Percentiles rank a stretch among this genome's conserved stretches.
These are phyloP conservation scores for Rhipidocladum racemiflorum DNA, from an alignment of 176 grass and related monocot species.

Conservation along the genomic window DNA sequence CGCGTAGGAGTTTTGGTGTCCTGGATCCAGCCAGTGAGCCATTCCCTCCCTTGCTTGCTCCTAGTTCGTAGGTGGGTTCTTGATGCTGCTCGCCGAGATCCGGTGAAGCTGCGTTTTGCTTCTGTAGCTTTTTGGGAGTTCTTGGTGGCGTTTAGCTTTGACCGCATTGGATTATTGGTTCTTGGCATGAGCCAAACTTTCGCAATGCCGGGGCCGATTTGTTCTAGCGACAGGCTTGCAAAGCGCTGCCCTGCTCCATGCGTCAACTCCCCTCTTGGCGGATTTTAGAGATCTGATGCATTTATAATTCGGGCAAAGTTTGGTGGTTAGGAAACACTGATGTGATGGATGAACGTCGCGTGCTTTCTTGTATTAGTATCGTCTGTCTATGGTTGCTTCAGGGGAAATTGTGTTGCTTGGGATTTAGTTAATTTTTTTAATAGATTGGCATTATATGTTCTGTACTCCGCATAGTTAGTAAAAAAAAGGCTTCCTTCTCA, in stretches of 20 bases:
- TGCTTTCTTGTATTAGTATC: background rate
- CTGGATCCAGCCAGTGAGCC: slow-evolving; percentile 3
- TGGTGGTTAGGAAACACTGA: slow-evolving; percentile 27
- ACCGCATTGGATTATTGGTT: background rate
- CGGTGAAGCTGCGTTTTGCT: background rate
- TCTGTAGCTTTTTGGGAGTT: background rate
- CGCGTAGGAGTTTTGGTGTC: background rate
- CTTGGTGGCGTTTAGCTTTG: background rate
- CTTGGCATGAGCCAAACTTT: background rate
- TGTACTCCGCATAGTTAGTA: background rate
- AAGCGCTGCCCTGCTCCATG: background rate
- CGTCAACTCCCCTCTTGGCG: background rate
- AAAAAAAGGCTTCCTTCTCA: background rate
- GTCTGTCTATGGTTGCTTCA: slow-evolving; percentile 6
- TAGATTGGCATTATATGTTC: background rate
- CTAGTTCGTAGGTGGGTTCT: slow-evolving; percentile 1
- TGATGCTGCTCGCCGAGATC: background rate
- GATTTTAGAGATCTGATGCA: slow-evolving; percentile 23
- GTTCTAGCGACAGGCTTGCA: background rate
- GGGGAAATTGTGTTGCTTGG: background rate
- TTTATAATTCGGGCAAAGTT: slow-evolving; percentile 11
- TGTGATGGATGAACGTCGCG: slow-evolving; percentile 3
- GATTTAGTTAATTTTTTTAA: background rate
- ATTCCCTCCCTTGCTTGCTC: background rate
- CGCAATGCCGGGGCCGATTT: background rate